Evolutionary conservation across 1,284 basidiomycete species (phyloP).

Genomic region (Cutaneotrichosporon sp.): DNA sequence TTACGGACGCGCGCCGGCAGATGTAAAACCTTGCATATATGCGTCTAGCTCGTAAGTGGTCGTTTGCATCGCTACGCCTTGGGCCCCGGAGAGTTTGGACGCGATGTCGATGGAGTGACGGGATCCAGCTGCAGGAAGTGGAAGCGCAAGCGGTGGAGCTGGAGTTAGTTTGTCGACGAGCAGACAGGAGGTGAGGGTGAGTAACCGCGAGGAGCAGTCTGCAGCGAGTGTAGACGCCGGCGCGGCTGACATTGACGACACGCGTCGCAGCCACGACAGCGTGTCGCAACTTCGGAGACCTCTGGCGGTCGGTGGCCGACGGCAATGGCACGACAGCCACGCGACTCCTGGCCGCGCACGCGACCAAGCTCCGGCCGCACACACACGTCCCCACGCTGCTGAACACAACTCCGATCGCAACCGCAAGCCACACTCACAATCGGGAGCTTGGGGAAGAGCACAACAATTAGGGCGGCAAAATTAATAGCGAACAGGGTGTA

Average conservation of each 20-base stretch:
- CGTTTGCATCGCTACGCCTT: not conserved
- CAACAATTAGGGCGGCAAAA: slow-evolving; percentile 73
- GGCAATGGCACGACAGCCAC: no score
- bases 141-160: slow-evolving; percentile 49
- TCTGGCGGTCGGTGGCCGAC: no score
- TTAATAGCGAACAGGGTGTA: slow-evolving; percentile 91
- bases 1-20: no score
- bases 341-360: no score
- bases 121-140: slow-evolving; percentile 39
- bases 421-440: slow-evolving; percentile 42
- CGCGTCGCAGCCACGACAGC: no score
- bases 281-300: no score
- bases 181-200: not conserved
- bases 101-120: slow-evolving; percentile 38
- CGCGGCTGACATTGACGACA: no score
- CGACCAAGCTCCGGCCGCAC: no score
- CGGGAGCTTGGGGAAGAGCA: slow-evolving; percentile 91
- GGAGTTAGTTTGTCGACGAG: not conserved
- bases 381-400: not conserved
- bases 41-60: not conserved
- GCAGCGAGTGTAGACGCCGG: no score
- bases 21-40: slow-evolving; percentile 1
- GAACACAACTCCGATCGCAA: no score
- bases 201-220: no score
- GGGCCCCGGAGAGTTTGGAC: slow-evolving; percentile 34